Base-by-base conservation (phyloP, 2,329 filamentous ascomycete genomes). In the Colletotrichum noveboracense region DNA sequence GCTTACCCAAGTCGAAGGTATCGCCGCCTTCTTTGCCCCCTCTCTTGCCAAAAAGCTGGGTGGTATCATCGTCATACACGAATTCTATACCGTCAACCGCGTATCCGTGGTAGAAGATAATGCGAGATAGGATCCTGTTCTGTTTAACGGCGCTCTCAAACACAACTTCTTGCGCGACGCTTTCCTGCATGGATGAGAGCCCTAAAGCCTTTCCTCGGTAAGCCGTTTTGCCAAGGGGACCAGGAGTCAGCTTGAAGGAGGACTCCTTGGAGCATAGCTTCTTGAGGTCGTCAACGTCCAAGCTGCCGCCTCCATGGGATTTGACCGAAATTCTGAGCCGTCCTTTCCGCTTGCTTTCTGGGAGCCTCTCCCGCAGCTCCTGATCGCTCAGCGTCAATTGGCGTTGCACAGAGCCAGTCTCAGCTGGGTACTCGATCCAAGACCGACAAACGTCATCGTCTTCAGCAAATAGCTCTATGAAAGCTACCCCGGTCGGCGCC, bases 41-140 rank as follows among this genome's bases (percentile, higher is more conserved):
- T 70, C 90, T 89, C 81, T 95, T 96, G 55, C 97, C 97, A 87
- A 99, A 97, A 5, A 98, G 84, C 82, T 98, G 95, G 70, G 89
- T 94, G 1, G 94, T 94, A 18, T 91, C 90, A 83, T 98, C 96
- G 80, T 98, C 96, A 81, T 98, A 98, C 75, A 94, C 89, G 84
- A 99, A 98, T 83, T 98, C 96, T 24, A 99, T 84, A 1, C 97
- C 97, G 82, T 98, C 94, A 14, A 98, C 82, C 74, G 89, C 87
- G 24, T 71, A 65, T 3, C 94, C 95, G 79, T 95, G 93, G 81
- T 96, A 97, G 16, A 98, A 89, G 75, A 92, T 90, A 72, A 98
- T 90, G 7, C 91, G 91, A 2, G 92, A 93, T 77, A 98, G 87
- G 34, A 98, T 89, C 77, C 96, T 94, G 36, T 92, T 94, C 77